Conservation (phyloP, 2,329 filamentous ascomycete species). For the Elsinoe australis region DNA sequence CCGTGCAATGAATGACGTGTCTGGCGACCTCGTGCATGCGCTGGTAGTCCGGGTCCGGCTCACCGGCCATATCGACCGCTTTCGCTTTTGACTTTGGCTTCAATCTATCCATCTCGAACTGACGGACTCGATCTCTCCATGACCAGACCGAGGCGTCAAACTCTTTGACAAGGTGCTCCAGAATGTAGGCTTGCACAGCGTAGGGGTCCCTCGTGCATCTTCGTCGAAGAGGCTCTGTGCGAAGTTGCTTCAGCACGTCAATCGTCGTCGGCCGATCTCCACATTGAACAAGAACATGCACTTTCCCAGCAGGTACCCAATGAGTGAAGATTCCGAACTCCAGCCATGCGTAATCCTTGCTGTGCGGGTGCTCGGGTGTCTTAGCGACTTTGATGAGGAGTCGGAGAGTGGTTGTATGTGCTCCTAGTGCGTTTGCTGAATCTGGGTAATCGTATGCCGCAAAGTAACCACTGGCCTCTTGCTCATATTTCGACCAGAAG, state of each 20-base stretch:
- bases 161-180: conserved; percentile 19
- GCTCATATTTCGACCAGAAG: conserved; percentile 5
- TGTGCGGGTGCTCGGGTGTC: background rate
- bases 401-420: background rate
- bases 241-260: background rate
- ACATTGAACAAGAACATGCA: conserved; percentile 2
- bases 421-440: background rate
- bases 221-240: background rate
- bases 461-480: conserved; percentile 3
- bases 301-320: background rate
- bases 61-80: background rate
- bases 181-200: conserved; percentile 18
- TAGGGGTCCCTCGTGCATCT: conserved; percentile 15
- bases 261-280: background rate
- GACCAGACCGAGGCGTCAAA: conserved; percentile 22
- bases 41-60: background rate
- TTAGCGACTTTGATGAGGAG: conserved; percentile 7
- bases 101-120: conserved; percentile 18
- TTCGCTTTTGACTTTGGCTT: conserved; percentile 1
- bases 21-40: conserved; percentile 20
- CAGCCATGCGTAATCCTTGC: conserved; percentile 1
- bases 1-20: conserved; percentile 23
- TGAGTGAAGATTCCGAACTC: conserved; percentile 6
- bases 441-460: background rate
- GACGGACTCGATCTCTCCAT: conserved; percentile 21